These are phyloP conservation scores for Naganishia friedmannii DNA, from an alignment of 768 basidiomycete genomes.

Conservation along the genomic window DNA sequence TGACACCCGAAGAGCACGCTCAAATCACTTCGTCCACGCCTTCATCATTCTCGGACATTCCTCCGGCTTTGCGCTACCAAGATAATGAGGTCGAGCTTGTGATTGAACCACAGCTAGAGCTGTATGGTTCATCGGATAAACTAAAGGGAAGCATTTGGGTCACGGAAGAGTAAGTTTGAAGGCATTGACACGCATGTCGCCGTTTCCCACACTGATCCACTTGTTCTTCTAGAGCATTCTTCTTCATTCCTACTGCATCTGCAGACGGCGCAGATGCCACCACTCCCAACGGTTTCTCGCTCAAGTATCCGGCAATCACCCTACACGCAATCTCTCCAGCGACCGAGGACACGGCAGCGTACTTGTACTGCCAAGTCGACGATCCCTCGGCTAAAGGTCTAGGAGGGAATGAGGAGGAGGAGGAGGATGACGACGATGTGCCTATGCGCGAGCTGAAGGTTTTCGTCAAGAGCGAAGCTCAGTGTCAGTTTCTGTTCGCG, in stretches of 20 bases:
- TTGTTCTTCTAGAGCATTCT: not conserved
- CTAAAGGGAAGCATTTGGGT: conserved; percentile 72
- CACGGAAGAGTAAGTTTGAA: conserved; percentile 68
- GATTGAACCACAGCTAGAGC: conserved; percentile 61
- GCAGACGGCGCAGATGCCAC: conserved; percentile 55
- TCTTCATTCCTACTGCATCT: conserved; percentile 26
- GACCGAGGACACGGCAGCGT: conserved; percentile 49
- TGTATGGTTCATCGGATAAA: conserved; percentile 58
- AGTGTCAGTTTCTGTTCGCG: conserved; percentile 59
- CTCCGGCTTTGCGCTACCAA: conserved; percentile 71
- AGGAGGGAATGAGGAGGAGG: conserved; percentile 46
- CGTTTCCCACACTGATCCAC: not conserved
- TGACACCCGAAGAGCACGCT: conserved; percentile 67
- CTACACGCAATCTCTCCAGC: conserved; percentile 86
- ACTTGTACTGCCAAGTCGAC: conserved; percentile 88
- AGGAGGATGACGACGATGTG: conserved; percentile 53
- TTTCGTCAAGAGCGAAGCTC: conserved; percentile 60
- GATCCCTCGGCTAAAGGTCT: conserved; percentile 55
- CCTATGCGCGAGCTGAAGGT: conserved; percentile 80
- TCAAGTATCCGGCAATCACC: conserved; percentile 84
- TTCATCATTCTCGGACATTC: conserved; percentile 76
- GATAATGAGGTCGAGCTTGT: conserved; percentile 68
- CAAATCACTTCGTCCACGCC: conserved; percentile 74
- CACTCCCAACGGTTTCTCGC: conserved; percentile 67
- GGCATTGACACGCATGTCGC: not conserved